These are phyloP conservation scores for Macadamia integrifolia DNA, from an alignment of 164 flowering plant genomes.

Conservation along the genomic window DNA sequence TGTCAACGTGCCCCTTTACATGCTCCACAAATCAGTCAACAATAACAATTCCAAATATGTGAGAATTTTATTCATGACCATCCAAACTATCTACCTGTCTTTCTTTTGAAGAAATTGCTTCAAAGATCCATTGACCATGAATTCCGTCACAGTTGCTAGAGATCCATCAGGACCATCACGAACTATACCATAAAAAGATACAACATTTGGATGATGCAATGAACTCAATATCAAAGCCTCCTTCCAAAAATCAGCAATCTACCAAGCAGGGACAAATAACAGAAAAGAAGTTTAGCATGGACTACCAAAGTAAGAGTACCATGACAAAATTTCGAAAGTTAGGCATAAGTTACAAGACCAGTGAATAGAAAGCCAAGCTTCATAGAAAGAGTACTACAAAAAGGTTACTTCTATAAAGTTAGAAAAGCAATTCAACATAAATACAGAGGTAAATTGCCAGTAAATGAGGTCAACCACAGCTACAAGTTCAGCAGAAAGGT, in stretches of 20 bases:
- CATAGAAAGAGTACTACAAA: too few species aligned
- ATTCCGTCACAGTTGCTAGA: constrained; percentile 95
- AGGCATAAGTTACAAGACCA: too few species aligned
- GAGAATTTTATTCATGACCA: not conserved
- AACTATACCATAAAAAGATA: constrained; percentile 93
- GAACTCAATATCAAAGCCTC: constrained; percentile 92
- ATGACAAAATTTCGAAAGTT: too few species aligned
- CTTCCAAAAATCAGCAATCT: constrained; percentile 99
- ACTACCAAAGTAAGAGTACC: not conserved
- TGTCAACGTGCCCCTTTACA: not conserved
- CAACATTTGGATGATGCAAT: constrained; percentile 97
- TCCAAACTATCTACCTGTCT: constrained; percentile 58
- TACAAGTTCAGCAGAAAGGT: too few species aligned
- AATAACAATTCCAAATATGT: too few species aligned
- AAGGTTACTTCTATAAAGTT: too few species aligned
- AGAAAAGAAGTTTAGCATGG: constrained; percentile 1
- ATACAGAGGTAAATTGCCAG: too few species aligned
- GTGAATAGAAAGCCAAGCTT: too few species aligned
- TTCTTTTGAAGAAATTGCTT: constrained; percentile 94
- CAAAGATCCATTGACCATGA: constrained; percentile 95
- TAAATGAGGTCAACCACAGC: too few species aligned
- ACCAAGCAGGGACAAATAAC: constrained; percentile 2
- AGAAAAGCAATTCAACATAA: too few species aligned
- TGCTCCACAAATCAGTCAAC: not conserved
- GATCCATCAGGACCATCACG: constrained; percentile 99